Conservation (phyloP, 371 early-diverging fungal genomes). For the Synchytrium microbalum region DNA sequence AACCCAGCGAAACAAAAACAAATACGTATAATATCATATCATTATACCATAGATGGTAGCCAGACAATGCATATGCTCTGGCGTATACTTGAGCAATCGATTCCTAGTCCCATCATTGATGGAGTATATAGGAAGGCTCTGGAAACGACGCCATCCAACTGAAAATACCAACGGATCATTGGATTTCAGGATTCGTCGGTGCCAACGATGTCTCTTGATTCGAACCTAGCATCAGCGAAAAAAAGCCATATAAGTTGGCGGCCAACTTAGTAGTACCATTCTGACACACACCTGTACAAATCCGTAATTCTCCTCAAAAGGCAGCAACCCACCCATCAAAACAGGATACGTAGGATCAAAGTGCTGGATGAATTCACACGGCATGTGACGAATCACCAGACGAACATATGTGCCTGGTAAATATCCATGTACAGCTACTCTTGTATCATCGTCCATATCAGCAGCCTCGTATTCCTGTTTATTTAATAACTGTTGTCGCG, state of each 20-base stretch:
- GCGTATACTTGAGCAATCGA: constrained; percentile 97
- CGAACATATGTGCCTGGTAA: constrained; percentile 91
- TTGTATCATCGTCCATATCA: constrained; percentile 61
- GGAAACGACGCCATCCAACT: constrained; percentile 98
- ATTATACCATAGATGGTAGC: constrained; percentile 84
- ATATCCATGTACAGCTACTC: constrained; percentile 76
- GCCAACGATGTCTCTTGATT: constrained; percentile 98
- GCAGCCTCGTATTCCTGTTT: constrained; percentile 66
- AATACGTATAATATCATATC: neutral
- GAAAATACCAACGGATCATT: constrained; percentile 97
- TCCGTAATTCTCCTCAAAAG: constrained; percentile 84
- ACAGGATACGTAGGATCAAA: constrained; percentile 85
- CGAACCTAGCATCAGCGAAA: constrained; percentile 47
- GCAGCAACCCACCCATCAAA: constrained; percentile 81
- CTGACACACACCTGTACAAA: constrained; percentile 58
- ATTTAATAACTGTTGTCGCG: constrained; percentile 70
- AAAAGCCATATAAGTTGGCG: neutral
- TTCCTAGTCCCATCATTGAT: constrained; percentile 89
- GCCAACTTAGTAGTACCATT: neutral
- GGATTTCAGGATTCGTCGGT: constrained; percentile 90
- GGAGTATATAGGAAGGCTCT: constrained; percentile 92
- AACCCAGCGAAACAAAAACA: neutral
- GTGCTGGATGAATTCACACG: constrained; percentile 85
- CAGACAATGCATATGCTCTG: constrained; percentile 97
- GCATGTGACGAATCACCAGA: constrained; percentile 77